A percentile compares a stretch with the other conserved stretches of the same genome.
phyloP scores from a whole-genome alignment of 192 early-diverging fungal species.

The Coemansia sp. region DNA sequence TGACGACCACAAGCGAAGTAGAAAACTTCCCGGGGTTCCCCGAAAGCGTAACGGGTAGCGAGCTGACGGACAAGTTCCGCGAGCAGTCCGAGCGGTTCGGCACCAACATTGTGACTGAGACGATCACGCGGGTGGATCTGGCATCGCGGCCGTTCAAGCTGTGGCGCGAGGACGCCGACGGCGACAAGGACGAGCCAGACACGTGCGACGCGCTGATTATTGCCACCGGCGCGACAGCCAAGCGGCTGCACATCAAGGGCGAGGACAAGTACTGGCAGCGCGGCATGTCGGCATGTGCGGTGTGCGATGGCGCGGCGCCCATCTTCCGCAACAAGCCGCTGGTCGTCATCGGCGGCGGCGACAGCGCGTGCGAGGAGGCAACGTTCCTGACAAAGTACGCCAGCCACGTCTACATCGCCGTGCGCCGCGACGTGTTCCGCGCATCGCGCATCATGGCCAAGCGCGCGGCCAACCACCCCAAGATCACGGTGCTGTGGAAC shows the following conservation, averaged over 20 bases:
- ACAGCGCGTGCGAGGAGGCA: slow-evolving; percentile 95
- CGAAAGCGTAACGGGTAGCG: slow-evolving; percentile 80
- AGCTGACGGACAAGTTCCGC: slow-evolving; percentile 85
- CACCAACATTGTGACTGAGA: slow-evolving; percentile 86
- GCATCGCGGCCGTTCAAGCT: slow-evolving; percentile 79
- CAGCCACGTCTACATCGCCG: slow-evolving; percentile 90
- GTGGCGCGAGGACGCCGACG: slow-evolving; percentile 81
- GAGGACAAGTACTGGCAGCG: slow-evolving; percentile 96
- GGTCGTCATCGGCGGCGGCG: slow-evolving; percentile 95
- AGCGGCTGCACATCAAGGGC: slow-evolving; percentile 83
- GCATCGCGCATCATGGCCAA: slow-evolving; percentile 97
- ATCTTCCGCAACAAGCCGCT: slow-evolving; percentile 96
- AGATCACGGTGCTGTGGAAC: slow-evolving; percentile 93
- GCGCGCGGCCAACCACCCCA: slow-evolving; percentile 80
- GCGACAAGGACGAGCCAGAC: slow-evolving; percentile 63
- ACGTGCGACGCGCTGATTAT: slow-evolving; percentile 85
- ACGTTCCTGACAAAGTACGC: slow-evolving; percentile 97
- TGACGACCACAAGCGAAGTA: slow-evolving; percentile 95
- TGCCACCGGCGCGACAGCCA: slow-evolving; percentile 99
- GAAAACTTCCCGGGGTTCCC: slow-evolving; percentile 98
- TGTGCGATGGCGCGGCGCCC: slow-evolving; percentile 97
- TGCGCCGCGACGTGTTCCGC: slow-evolving; percentile 92
- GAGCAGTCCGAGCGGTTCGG: slow-evolving; percentile 86
- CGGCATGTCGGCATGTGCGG: slow-evolving; percentile 99
- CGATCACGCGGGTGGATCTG: slow-evolving; percentile 85